Conservation (phyloP, 352 stramenopile genomes). For the Globisporangium spinosum region DNA sequence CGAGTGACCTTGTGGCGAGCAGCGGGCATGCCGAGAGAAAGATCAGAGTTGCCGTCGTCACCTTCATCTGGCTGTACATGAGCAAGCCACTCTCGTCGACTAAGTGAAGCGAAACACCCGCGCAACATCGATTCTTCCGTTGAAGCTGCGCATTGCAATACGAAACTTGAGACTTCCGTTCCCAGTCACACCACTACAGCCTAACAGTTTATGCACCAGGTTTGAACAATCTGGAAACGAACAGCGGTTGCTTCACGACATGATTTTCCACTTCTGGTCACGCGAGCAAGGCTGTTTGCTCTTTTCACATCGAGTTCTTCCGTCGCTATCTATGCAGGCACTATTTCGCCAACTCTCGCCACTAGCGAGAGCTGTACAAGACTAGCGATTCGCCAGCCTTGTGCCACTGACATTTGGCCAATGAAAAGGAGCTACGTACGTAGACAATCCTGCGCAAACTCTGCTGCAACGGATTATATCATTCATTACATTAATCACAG, state of each 20-base stretch:
- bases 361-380: too few species aligned
- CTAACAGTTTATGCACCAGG: too few species aligned
- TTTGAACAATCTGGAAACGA: too few species aligned
- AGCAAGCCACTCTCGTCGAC: too few species aligned
- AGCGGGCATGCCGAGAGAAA: too few species aligned
- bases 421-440: background rate
- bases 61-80: too few species aligned
- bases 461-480: background rate
- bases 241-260: background rate
- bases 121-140: too few species aligned
- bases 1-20: background rate
- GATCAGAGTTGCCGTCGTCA: too few species aligned
- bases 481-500: background rate
- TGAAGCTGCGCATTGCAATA: too few species aligned
- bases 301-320: background rate
- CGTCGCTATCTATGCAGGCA: background rate
- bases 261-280: background rate
- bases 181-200: background rate
- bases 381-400: background rate
- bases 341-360: background rate
- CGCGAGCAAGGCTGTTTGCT: background rate
- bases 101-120: too few species aligned
- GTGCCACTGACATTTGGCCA: background rate
- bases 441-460: background rate
- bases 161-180: too few species aligned